Evolutionary conservation across 2,329 filamentous ascomycete genomes (phyloP), one percentile per base, ranked within the genome.

Genomic region (Verticillium albo-atrum): DNA sequence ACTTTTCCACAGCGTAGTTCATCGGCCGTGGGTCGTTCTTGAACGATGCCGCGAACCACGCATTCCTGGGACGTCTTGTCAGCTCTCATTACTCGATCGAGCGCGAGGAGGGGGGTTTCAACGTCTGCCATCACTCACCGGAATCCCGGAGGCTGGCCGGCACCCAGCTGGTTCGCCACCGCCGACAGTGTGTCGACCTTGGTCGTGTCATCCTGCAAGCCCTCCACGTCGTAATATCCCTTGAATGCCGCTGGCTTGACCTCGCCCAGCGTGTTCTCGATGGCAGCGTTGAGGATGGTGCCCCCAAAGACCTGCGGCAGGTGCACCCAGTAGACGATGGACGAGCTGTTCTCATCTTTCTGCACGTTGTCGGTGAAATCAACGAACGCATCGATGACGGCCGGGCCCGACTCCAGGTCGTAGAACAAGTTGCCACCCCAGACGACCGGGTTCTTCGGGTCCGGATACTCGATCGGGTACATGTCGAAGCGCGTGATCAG

Each of bases 11-110:
- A 6, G 72, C 70, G 51, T 74, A 72, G 28, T 64, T 59, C 20
- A 77, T 64, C 6, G 75, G 68, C 25, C 68, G 67, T 0, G 68
- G 64, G 54, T 76, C 70, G 58, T 76, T 76, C 56, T 74, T 71
- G 62, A 75, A 71, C 0, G 70, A 64, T 9, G 67, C 58, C 0
- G 74, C 73, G 62, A 72, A 74, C 75, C 75, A 77, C 1, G 68
- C 66, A 52, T 73, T 71, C 47, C 68, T 71, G 54, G 34, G 47
- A 58, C 42, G 26, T 59, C 62, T 34, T 57, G 61, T 7, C 25
- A 56, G 14, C 6, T 9, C 23, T 2, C 20, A 25, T 47, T 20
- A 23, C 34, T n/a, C 34, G 14, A 26, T 15, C 26, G 10, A 17
- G n/a, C 28, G 37, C 23, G 54, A n/a, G n/a, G n/a, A n/a, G n/a